These are phyloP conservation scores for Colletotrichum scovillei DNA, from an alignment of 2,329 filamentous ascomycete species.

Conservation along the genomic window DNA sequence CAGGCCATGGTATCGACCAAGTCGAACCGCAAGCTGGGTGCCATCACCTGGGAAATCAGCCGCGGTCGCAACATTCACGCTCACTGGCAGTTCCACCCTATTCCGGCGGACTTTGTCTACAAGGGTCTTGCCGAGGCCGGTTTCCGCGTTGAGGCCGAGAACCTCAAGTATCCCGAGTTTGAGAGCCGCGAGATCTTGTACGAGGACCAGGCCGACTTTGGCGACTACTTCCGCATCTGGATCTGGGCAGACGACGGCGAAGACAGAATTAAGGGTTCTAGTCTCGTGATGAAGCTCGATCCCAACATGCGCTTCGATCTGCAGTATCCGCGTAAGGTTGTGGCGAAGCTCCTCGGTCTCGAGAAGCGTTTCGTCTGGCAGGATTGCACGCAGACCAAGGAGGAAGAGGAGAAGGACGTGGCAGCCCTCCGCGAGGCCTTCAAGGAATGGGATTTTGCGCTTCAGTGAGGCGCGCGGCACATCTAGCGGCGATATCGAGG, in stretches of 20 bases:
- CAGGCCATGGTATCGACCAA: slow-evolving; percentile 79
- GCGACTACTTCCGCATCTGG: slow-evolving; percentile 86
- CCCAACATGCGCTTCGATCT: slow-evolving; percentile 83
- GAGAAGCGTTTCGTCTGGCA: slow-evolving; percentile 87
- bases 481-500: too few relatives aligned
- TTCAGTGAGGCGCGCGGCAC: slow-evolving; percentile 35
- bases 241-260: slow-evolving; percentile 75
- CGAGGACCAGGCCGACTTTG: slow-evolving; percentile 57
- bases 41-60: slow-evolving; percentile 93
- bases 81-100: slow-evolving; percentile 93
- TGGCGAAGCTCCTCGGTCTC: slow-evolving; percentile 87
- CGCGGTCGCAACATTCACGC: slow-evolving; percentile 83
- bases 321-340: slow-evolving; percentile 87
- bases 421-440: slow-evolving; percentile 85
- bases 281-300: slow-evolving; percentile 79
- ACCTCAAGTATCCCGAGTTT: slow-evolving; percentile 67
- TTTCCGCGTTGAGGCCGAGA: slow-evolving; percentile 90
- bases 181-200: slow-evolving; percentile 59
- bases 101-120: slow-evolving; percentile 74
- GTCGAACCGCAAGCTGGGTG: slow-evolving; percentile 73
- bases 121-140: slow-evolving; percentile 86
- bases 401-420: slow-evolving; percentile 84
- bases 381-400: slow-evolving; percentile 80
- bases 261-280: slow-evolving; percentile 70
- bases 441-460: slow-evolving; percentile 86